Conservation (phyloP, 805 yeast genomes). For the Tetrapisispora arboricola region DNA sequence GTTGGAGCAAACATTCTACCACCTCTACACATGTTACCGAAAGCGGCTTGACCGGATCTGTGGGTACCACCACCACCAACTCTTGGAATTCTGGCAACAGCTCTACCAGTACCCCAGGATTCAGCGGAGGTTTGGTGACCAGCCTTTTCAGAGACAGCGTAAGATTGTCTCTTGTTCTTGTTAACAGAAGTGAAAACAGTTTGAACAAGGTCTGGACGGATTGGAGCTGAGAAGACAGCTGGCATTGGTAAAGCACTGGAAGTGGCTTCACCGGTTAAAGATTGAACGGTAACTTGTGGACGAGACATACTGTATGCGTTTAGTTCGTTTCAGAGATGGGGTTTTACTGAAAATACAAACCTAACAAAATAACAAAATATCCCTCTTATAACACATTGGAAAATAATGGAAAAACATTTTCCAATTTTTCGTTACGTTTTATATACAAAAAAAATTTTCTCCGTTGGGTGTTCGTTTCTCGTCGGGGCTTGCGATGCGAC, state of each 20-base stretch:
- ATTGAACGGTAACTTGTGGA: slow-evolving; percentile 95
- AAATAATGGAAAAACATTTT: no score
- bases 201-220: slow-evolving; percentile 99
- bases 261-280: slow-evolving; percentile 80
- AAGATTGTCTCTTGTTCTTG: slow-evolving; percentile 99
- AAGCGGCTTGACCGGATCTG: slow-evolving; percentile 99
- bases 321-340: slow-evolving; percentile 9
- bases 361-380: not conserved
- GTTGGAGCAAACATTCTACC: slow-evolving; percentile 99
- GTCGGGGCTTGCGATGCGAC: no score
- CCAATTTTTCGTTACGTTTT: no score
- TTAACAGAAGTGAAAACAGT: slow-evolving; percentile 95
- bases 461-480: no score
- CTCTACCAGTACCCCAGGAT: slow-evolving; percentile 99
- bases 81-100: slow-evolving; percentile 99
- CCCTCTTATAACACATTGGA: not conserved
- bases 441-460: no score
- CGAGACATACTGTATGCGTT: slow-evolving; percentile 44
- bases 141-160: slow-evolving; percentile 98
- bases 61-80: slow-evolving; percentile 99
- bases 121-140: slow-evolving; percentile 99
- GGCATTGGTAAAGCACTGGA: slow-evolving; percentile 84
- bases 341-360: not conserved
- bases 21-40: slow-evolving; percentile 99
- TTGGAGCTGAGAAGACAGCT: slow-evolving; percentile 99